Percentiles rank a stretch among this genome's conserved stretches.
These are phyloP conservation scores for Nemania sp. DNA, from an alignment of 2,329 filamentous ascomycete genomes.

Conservation along the genomic window DNA sequence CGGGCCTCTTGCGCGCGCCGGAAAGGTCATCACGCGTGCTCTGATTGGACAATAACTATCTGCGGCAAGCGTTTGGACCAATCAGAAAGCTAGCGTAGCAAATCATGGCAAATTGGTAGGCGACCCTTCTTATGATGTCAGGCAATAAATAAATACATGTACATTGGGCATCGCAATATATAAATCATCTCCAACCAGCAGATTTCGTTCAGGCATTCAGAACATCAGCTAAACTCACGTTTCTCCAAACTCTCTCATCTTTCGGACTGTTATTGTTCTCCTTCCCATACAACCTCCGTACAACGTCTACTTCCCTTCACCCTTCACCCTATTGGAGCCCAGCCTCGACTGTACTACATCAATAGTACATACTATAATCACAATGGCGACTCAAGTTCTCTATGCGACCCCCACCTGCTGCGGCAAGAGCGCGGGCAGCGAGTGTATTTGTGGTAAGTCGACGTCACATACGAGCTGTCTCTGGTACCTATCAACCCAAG, in stretches of 20 bases:
- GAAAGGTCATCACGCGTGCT: conserved; percentile 24
- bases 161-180: conserved; percentile 1
- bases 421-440: conserved; percentile 52
- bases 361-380: no score
- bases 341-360: neutral
- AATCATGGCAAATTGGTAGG: neutral
- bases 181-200: neutral
- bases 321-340: neutral
- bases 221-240: neutral
- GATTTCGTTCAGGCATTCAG: neutral
- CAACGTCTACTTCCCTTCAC: no score
- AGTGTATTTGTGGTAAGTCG: conserved; percentile 63
- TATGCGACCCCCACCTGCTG: conserved; percentile 57
- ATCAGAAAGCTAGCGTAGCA: conserved; percentile 16
- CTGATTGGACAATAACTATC: conserved; percentile 16
- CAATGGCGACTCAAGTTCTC: conserved; percentile 42
- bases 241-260: no score
- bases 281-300: neutral
- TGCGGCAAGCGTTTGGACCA: neutral
- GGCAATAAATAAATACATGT: neutral
- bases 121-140: conserved; percentile 28
- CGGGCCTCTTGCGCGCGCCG: neutral
- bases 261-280: neutral
- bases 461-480: neutral
- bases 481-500: no score